Evolutionary conservation across 2,329 filamentous ascomycete species (phyloP).

Genomic region (Akanthomyces dipterigenus): DNA sequence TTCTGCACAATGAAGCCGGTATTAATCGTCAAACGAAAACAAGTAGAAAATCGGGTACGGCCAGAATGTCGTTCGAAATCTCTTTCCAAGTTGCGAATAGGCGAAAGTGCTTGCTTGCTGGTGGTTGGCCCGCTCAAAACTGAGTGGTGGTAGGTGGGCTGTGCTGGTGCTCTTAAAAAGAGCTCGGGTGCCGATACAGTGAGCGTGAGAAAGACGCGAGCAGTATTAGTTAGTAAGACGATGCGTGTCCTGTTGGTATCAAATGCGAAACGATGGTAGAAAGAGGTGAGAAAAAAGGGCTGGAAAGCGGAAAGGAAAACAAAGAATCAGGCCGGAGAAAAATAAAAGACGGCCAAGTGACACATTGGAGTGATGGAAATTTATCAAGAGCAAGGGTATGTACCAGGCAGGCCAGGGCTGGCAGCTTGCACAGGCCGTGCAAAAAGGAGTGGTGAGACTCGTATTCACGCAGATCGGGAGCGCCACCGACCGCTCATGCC

Average conservation of each 20-base stretch:
- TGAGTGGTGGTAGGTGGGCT: neutral
- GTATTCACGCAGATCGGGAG: slow-evolving; percentile 3
- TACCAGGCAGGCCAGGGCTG: neutral
- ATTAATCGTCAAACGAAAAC: neutral
- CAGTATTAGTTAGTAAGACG: neutral
- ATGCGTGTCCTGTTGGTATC: neutral
- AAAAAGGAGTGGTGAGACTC: slow-evolving; percentile 10
- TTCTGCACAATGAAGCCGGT: neutral
- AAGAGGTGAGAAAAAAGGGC: neutral
- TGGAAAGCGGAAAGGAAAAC: neutral
- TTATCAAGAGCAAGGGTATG: neutral
- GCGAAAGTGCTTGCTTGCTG: neutral
- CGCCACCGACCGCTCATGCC: neutral
- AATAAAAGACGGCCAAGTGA: neutral
- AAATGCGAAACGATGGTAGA: neutral
- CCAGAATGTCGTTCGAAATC: neutral
- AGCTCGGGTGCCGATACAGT: too few species aligned
- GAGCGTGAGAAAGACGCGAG: neutral
- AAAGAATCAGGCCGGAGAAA: neutral
- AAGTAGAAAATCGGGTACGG: neutral
- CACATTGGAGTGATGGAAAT: neutral
- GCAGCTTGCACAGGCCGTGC: too few species aligned
- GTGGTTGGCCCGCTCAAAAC: neutral
- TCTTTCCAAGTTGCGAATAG: neutral
- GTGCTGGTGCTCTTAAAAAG: neutral